Evolutionary conservation across 306 rosid genomes (phyloP), one percentile per base, ranked within the genome.

Genomic region (Corylus heterophylla): DNA sequence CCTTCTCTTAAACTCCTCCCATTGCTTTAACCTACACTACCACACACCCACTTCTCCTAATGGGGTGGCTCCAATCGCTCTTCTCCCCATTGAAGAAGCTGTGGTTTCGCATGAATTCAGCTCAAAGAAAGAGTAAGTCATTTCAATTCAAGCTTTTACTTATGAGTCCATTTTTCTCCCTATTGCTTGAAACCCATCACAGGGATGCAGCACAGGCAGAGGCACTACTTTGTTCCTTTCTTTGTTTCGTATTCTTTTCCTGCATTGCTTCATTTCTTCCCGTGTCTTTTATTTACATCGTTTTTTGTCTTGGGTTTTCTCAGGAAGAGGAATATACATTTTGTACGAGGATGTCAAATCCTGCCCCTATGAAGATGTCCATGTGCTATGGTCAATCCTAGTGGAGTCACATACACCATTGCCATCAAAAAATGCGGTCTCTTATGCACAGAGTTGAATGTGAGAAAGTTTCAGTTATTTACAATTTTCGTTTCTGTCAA

Each of bases 1-100:
- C 61, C 74, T 64, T 72, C 85, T 51, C 47, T 79, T 83, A 54
- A 67, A 84, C 81, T 80, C 29, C 84, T 69, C 72, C 76, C 37
- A 31, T 76, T 76, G 56, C 76, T 78, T 78, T 81, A 59, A 75
- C 67, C 72, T 78, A 78, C 87, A 84, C 25, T 22, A 22, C 87
- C 91, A 87, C 77, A 79, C 80, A 71, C 76, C 83, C 77, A 76
- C 78, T 80, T 81, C 86, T 80, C 79, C 88, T 85, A 88, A 94
- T 94, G 97, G 93, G 98, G 87, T 92, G 94, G 96, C 92, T 94
- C 12, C 97, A 89, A 80, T 89, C 98, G 87, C 83, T 94, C 85
- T 22, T 92, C 90, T 92, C 96, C 83, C 97, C 94, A n/a, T 75
- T 92, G 77, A 92, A 90, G 91, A 94, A 94, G 89, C 73, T 92